Percentiles rank a stretch among this genome's conserved stretches.
phyloP scores from a whole-genome alignment of 1,284 basidiomycete genomes.

The Xanthoconium separans region DNA sequence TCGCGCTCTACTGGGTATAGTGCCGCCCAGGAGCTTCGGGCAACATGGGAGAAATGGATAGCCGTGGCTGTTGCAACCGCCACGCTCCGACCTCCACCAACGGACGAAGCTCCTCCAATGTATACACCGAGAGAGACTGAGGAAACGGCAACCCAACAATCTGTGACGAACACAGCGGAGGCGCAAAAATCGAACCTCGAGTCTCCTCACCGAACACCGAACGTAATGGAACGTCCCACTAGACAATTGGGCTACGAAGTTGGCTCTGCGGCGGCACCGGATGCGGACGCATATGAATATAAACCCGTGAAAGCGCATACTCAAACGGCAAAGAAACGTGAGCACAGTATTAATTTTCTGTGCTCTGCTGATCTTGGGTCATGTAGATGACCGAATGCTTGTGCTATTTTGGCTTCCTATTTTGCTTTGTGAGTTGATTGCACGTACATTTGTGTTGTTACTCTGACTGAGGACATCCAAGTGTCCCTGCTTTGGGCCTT shows the following conservation, averaged over 20 bases:
- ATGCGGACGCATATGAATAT: constrained; percentile 67
- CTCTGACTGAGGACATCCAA: constrained; percentile 34
- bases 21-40: constrained; percentile 59
- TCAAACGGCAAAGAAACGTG: constrained; percentile 67
- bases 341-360: constrained; percentile 29
- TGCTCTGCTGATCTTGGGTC: constrained; percentile 2
- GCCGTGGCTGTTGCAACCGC: constrained; percentile 48
- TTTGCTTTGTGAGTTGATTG: constrained; percentile 61
- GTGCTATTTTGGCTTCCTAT: constrained; percentile 94
- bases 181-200: constrained; percentile 15
- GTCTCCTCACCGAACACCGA: constrained; percentile 8
- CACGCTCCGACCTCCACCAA: constrained; percentile 43
- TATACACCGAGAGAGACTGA: constrained; percentile 59
- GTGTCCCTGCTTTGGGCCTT: constrained; percentile 70
- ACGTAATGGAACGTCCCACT: constrained; percentile 14
- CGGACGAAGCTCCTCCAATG: constrained; percentile 61
- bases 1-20: constrained; percentile 37
- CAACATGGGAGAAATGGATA: constrained; percentile 75
- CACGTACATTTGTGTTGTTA: constrained; percentile 7
- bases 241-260: constrained; percentile 51
- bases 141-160: constrained; percentile 17
- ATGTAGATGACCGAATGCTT: constrained; percentile 87
- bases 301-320: constrained; percentile 52
- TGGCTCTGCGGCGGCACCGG: constrained; percentile 54
- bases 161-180: constrained; percentile 2